Evolutionary conservation across 441 rosid genomes (phyloP), one percentile per base, ranked within the genome.

Genomic region (Cnidoscolus chayamansa): DNA sequence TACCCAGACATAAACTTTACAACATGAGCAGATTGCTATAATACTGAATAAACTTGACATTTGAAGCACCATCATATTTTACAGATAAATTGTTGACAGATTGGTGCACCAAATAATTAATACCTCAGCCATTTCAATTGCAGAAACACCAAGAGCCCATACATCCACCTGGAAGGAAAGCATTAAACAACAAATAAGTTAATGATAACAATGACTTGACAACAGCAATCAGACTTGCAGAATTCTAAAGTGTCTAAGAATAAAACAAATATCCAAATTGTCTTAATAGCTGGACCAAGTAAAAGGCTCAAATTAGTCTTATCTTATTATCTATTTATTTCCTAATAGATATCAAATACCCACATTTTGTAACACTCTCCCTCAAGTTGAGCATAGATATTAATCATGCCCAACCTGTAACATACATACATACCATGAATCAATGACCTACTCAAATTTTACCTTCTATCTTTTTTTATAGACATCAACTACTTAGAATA

Each of bases 71-170:
- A 62, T 56, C 59, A 17, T 10, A 20, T 50, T 62, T 40, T 50
- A 54, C 15, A 61, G 40, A 54, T 25, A 25, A 73, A 77, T 63
- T 49, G 12, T 57, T 13, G 54, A 82, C 10, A 59, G 71, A 53
- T 73, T 73, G 30, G 37, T 16, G 71, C 65, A 72, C 30, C 54
- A 69, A 51, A 61, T 40, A 48, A 25, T 35, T 35, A 35, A 77
- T 88, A 93, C 99, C 99, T 96, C 99, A 8, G 99, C 99, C 99
- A 96, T 91, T 86, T 96, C 99, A 86, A 96, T 86, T 68, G 99
- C 99, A 84, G 99, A 96, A 79, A 96, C 95, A 77, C 99, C 98
- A 80, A 95, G 97, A 65, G 99, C 99, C 99, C 99, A 93, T 62
- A 95, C 97, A 84, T 93, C 99, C 72, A 95, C 99, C 99, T 95